Conservation (phyloP, 345 rosid genomes). For the Rhodamnia argentea region DNA sequence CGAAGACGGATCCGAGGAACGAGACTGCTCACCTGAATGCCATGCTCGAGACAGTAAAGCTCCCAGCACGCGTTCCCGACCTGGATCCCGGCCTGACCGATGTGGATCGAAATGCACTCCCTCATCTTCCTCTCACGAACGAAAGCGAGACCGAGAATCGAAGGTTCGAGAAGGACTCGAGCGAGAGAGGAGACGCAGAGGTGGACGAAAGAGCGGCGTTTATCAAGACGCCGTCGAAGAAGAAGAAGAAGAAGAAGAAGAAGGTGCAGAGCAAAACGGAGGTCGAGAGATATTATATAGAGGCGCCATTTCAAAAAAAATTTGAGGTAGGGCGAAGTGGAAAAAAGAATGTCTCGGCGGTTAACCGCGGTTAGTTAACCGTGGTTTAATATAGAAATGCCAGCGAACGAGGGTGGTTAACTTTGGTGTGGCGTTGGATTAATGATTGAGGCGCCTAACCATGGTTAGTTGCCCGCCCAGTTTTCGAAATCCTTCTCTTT, state of each 20-base stretch:
- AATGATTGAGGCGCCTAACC: neutral
- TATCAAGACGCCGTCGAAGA: conserved; percentile 39
- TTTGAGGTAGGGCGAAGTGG: too few relatives aligned
- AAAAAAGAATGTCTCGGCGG: neutral
- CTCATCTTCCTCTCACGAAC: conserved; percentile 13
- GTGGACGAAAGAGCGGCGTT: conserved; percentile 15
- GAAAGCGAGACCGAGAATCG: neutral
- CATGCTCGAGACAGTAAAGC: conserved; percentile 45
- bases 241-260: neutral
- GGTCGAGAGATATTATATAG: neutral
- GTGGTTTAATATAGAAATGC: neutral
- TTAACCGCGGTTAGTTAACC: conserved; percentile 16
- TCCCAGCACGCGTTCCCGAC: conserved; percentile 59
- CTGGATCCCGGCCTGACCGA: conserved; percentile 57
- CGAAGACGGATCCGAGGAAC: neutral
- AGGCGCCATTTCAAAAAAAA: neutral
- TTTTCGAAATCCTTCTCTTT: neutral
- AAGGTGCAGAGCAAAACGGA: neutral
- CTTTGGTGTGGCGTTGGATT: neutral
- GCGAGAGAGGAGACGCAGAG: neutral
- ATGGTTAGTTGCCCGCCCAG: conserved; percentile 13
- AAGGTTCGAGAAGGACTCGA: neutral
- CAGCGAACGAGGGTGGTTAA: conserved; percentile 1
- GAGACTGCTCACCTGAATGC: conserved; percentile 25
- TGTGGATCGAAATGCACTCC: conserved; percentile 51